Evolutionary conservation across 306 rosid genomes (phyloP).

Genomic region (Prunus armeniaca): DNA sequence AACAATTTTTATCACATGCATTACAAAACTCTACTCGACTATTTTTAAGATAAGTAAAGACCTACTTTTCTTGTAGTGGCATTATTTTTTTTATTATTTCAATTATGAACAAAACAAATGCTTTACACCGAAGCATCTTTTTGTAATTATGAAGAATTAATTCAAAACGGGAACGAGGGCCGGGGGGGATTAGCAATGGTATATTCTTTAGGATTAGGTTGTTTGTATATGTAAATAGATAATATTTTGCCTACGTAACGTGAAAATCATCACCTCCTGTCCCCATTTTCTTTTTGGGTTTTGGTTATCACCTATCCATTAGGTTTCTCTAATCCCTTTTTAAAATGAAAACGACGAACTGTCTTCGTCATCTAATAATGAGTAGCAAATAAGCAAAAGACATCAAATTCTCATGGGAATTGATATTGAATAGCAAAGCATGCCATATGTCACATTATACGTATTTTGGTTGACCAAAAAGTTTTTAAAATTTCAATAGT

Average conservation of each 20-base stretch:
- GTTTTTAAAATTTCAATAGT: no score
- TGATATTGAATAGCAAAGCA: background rate
- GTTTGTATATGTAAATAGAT: background rate
- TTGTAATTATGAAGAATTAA: background rate
- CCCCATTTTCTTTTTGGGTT: background rate
- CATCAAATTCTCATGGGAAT: background rate
- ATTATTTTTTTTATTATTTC: background rate
- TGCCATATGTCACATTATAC: no score
- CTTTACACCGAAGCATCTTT: background rate
- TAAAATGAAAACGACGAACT: background rate
- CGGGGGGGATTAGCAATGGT: background rate
- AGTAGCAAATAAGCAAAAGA: background rate
- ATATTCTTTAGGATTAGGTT: constrained; percentile 12
- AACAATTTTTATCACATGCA: background rate
- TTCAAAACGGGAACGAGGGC: background rate
- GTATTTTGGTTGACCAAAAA: no score
- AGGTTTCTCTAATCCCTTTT: background rate
- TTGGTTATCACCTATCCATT: background rate
- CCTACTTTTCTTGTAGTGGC: background rate
- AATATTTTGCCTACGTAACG: background rate
- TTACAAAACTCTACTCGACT: background rate
- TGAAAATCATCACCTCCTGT: no score
- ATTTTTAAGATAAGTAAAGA: no score
- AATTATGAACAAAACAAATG: background rate
- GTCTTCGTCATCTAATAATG: background rate